Conservation (phyloP, 148 eudicot genomes). For the Diospyros lotus region DNA sequence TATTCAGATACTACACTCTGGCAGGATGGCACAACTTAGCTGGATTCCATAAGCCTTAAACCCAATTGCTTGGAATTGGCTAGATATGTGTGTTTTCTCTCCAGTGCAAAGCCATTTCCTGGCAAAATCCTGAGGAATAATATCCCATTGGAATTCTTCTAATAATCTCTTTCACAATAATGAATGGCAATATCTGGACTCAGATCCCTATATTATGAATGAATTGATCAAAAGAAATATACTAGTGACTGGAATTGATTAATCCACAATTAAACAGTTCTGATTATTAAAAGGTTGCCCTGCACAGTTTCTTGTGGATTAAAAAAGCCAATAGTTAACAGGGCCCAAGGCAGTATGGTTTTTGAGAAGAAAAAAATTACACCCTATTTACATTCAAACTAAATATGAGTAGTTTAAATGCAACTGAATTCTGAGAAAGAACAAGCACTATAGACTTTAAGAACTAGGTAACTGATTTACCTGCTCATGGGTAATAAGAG, state of each 20-base stretch:
- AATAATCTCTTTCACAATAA: neutral
- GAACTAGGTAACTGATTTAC: slow-evolving; percentile 27
- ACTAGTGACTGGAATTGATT: neutral
- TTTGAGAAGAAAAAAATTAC: neutral
- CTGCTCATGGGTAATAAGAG: slow-evolving; percentile 93
- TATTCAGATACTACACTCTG: neutral
- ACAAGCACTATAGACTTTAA: too few species aligned
- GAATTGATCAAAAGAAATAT: neutral
- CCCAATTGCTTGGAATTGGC: neutral
- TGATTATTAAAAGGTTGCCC: neutral
- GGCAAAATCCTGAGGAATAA: neutral
- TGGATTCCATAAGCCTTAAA: neutral
- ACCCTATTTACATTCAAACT: too few species aligned
- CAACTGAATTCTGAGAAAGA: neutral
- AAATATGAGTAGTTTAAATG: neutral
- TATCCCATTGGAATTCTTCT: neutral
- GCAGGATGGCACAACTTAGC: neutral
- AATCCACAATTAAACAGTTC: neutral
- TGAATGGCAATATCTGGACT: neutral
- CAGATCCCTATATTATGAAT: neutral
- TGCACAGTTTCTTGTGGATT: neutral
- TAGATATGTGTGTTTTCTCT: neutral
- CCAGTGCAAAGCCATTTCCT: neutral
- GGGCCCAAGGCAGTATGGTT: neutral
- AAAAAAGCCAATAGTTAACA: too few species aligned